Evolutionary conservation across 257 asterid genomes (phyloP).

Genomic region (Lithospermum erythrorhizon): DNA sequence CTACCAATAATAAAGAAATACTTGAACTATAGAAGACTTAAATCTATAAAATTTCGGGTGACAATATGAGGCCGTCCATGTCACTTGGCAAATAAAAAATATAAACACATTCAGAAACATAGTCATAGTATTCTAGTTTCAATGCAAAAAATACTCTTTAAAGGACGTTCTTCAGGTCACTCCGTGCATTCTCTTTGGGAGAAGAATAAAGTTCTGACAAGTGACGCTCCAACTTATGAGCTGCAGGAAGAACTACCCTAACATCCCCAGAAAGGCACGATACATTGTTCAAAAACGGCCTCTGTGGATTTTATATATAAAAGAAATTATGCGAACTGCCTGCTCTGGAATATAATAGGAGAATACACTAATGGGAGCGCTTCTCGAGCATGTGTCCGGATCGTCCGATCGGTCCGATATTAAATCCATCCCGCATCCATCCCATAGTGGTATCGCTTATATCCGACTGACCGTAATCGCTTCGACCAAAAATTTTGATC

Average conservation of each 20-base stretch:
- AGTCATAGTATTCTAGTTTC: not conserved
- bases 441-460: too few species aligned
- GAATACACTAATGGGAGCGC: not conserved
- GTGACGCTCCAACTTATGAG: constrained; percentile 58
- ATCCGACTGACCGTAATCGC: too few species aligned
- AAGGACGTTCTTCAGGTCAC: constrained; percentile 30
- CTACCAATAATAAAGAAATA: too few species aligned
- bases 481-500: too few species aligned
- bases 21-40: too few species aligned
- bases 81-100: too few species aligned
- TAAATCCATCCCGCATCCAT: too few species aligned
- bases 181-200: constrained; percentile 31
- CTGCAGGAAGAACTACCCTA: constrained; percentile 78
- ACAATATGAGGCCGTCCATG: not conserved
- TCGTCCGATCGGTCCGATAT: too few species aligned
- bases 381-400: too few species aligned
- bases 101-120: not conserved
- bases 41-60: too few species aligned
- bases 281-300: constrained; percentile 61
- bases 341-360: not conserved
- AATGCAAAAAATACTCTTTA: constrained; percentile 41
- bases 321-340: constrained; percentile 13
- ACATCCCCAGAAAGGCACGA: constrained; percentile 61
- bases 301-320: constrained; percentile 30
- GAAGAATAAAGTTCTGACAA: constrained; percentile 52